Conservation (phyloP, 2,329 filamentous ascomycete genomes). For the Dactylellina sp. region DNA sequence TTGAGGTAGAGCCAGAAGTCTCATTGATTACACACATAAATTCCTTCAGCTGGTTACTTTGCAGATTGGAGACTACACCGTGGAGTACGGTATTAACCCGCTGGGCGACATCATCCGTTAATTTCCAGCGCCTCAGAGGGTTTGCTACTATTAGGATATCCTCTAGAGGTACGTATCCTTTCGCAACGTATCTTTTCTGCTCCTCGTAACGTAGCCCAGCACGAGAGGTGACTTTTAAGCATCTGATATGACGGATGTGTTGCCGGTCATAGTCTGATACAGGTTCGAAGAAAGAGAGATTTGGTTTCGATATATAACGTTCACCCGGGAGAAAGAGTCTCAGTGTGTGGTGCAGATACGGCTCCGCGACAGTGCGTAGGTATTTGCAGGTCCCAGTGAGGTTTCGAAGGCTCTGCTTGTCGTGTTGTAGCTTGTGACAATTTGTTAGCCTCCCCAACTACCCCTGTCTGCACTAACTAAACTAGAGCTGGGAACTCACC, state of each 20-base stretch:
- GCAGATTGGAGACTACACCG: background rate
- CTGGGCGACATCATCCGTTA: no score
- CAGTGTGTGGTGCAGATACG: background rate
- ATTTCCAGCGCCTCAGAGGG: no score
- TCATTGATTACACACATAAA: slow-evolving; percentile 21
- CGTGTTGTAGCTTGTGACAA: slow-evolving; percentile 9
- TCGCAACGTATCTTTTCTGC: no score
- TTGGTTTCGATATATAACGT: background rate
- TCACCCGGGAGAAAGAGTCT: background rate
- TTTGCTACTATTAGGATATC: no score
- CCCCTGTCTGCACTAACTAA: background rate
- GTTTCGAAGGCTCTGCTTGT: background rate
- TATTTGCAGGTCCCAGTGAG: slow-evolving; percentile 5
- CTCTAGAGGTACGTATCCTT: no score
- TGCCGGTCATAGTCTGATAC: background rate
- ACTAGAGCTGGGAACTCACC: slow-evolving; percentile 1
- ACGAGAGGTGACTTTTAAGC: background rate
- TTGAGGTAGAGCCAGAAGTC: no score
- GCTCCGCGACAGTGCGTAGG: background rate
- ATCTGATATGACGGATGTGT: slow-evolving; percentile 2
- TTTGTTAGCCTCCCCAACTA: background rate
- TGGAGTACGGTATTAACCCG: background rate
- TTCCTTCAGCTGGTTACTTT: background rate
- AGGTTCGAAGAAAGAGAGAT: background rate
- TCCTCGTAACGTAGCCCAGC: no score